A percentile compares a stretch with the other conserved stretches of the same genome.
phyloP scores from a whole-genome alignment of 306 rosid species.

The Pterocarpus macrocarpus region DNA sequence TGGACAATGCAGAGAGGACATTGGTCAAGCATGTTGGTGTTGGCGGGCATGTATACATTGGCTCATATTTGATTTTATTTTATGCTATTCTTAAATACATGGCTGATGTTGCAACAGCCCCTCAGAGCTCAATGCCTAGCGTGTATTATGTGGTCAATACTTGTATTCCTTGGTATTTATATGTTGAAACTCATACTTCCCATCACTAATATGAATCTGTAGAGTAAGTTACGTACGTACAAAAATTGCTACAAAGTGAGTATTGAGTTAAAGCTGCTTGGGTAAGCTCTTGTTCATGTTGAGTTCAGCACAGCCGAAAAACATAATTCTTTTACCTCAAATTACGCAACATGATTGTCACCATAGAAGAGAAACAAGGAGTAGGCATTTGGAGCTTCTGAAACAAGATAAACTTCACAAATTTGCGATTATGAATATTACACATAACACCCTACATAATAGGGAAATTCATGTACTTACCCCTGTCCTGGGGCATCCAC shows the following conservation, averaged over 20 bases:
- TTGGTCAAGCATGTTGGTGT: slow-evolving; percentile 29
- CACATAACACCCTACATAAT: slow-evolving; percentile 14
- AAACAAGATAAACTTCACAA: slow-evolving; percentile 17
- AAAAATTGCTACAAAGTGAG: not conserved
- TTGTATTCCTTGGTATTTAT: slow-evolving; percentile 38
- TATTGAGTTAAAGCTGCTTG: not conserved
- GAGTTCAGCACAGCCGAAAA: not conserved
- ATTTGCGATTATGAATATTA: slow-evolving; percentile 16
- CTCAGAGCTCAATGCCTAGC: slow-evolving; percentile 8
- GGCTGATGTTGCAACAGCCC: slow-evolving; percentile 19
- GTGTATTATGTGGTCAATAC: slow-evolving; percentile 21
- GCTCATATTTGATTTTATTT: not conserved
- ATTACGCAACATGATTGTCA: not conserved
- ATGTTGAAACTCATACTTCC: slow-evolving; percentile 32
- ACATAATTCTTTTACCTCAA: not conserved
- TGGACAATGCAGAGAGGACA: slow-evolving; percentile 6
- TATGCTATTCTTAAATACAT: slow-evolving; percentile 28
- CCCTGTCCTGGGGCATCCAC: slow-evolving; percentile 34
- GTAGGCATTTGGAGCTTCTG: not conserved
- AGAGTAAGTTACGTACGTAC: not conserved
- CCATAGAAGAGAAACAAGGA: not conserved
- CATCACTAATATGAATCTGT: slow-evolving; percentile 2
- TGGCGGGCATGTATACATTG: not conserved
- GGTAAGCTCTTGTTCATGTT: not conserved
- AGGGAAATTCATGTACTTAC: slow-evolving; percentile 26